Conservation (phyloP, 495 filamentous ascomycete genomes). For the Haplographium delicatum region DNA sequence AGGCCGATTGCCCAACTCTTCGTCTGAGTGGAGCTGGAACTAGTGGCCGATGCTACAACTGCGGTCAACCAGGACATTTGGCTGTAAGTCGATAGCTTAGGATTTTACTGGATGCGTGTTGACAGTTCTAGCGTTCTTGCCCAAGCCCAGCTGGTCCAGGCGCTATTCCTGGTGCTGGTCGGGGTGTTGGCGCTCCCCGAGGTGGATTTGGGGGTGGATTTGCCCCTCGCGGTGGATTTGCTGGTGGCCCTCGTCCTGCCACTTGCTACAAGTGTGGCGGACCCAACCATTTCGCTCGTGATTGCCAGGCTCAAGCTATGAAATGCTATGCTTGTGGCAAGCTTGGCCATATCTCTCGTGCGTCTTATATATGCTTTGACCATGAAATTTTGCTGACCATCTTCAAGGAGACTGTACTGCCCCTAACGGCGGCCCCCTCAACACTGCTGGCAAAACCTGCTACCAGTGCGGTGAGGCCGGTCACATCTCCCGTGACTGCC, state of each 20-base stretch:
- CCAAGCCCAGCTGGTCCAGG: conserved; percentile 58
- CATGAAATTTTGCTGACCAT: not conserved
- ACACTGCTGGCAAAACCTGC: conserved; percentile 95
- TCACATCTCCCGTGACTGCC: conserved; percentile 57
- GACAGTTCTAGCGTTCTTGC: conserved; percentile 65
- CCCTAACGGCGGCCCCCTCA: conserved; percentile 92
- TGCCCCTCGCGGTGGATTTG: conserved; percentile 65
- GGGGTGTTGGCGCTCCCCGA: conserved; percentile 58
- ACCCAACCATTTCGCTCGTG: conserved; percentile 96
- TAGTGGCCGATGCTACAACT: conserved; percentile 91
- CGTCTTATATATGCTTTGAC: not conserved
- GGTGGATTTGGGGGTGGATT: conserved; percentile 63
- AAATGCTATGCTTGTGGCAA: conserved; percentile 99
- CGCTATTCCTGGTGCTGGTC: conserved; percentile 48
- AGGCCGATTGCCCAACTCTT: conserved; percentile 97
- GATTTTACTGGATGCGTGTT: conserved; percentile 5
- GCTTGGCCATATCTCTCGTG: conserved; percentile 27
- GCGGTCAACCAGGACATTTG: conserved; percentile 86
- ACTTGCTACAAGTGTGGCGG: conserved; percentile 99
- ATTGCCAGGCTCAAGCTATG: conserved; percentile 99
- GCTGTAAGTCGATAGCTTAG: conserved; percentile 35
- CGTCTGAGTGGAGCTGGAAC: conserved; percentile 75
- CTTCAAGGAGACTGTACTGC: conserved; percentile 95
- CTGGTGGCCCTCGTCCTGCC: conserved; percentile 65
- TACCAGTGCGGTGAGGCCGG: conserved; percentile 95